phyloP scores from a whole-genome alignment of 108 stramenopile genomes.

The Conticribra weissflogii region DNA sequence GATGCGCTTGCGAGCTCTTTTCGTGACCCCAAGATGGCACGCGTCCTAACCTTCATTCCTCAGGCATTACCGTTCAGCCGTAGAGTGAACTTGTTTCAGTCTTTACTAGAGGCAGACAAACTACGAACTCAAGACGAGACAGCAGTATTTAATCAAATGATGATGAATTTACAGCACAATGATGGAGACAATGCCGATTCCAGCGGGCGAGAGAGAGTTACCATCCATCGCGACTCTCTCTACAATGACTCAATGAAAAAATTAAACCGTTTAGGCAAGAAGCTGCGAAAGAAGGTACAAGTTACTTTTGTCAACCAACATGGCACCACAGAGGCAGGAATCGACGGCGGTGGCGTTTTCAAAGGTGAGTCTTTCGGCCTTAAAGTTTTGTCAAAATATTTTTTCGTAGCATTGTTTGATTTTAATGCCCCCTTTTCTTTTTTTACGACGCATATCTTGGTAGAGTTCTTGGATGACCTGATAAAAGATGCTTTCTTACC shows the following conservation, averaged over 20 bases:
- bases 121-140: constrained; percentile 44
- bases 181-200: constrained; percentile 48
- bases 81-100: constrained; percentile 78
- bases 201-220: constrained; percentile 62
- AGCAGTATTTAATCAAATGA: constrained; percentile 34
- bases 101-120: constrained; percentile 77
- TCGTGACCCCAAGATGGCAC: constrained; percentile 85
- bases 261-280: constrained; percentile 63
- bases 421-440: constrained; percentile 13
- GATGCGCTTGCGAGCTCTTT: constrained; percentile 79
- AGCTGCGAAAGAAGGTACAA: constrained; percentile 85
- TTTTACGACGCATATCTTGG: not conserved
- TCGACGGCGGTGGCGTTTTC: constrained; percentile 99
- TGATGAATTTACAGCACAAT: constrained; percentile 34
- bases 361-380: constrained; percentile 76
- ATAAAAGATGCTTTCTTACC: constrained; percentile 82
- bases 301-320: constrained; percentile 94
- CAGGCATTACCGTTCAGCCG: constrained; percentile 86
- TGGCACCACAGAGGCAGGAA: constrained; percentile 95
- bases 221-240: constrained; percentile 70
- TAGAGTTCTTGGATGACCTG: constrained; percentile 72
- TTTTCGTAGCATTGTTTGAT: constrained; percentile 19
- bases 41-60: constrained; percentile 80
- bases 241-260: constrained; percentile 80
- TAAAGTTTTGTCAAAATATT: constrained; percentile 55